Percentiles rank a stretch among this genome's conserved stretches.
Evolutionary conservation across 768 basidiomycete genomes (phyloP).

Genomic region (Amyloporia xantha): DNA sequence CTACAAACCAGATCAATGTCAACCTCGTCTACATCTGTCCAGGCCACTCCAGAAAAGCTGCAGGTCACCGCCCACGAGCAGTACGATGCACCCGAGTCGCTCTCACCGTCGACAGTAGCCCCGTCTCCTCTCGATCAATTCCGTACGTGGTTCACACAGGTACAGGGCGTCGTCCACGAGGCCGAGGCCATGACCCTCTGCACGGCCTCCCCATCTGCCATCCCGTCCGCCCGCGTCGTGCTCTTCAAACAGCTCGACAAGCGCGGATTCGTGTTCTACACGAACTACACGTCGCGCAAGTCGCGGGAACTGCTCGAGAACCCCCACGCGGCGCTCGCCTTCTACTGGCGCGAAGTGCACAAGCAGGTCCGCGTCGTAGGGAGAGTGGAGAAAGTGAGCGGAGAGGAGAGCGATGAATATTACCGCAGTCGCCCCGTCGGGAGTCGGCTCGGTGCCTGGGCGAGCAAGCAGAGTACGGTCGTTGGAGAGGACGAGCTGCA

Average conservation of each 20-base stretch:
- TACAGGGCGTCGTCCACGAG: conserved; percentile 60
- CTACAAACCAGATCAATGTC: background rate
- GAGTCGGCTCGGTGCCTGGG: conserved; percentile 88
- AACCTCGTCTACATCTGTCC: conserved; percentile 26
- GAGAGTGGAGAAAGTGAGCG: conserved; percentile 67
- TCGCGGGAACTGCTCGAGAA: conserved; percentile 73
- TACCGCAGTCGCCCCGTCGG: conserved; percentile 77
- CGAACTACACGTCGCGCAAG: conserved; percentile 94
- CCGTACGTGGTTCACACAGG: conserved; percentile 76
- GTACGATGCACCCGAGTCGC: conserved; percentile 60
- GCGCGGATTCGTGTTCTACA: conserved; percentile 92
- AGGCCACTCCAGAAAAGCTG: conserved; percentile 46
- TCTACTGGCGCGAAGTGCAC: conserved; percentile 88
- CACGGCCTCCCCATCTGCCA: conserved; percentile 60
- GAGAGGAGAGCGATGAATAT: conserved; percentile 75
- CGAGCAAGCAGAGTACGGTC: conserved; percentile 79
- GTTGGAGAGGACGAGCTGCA: conserved; percentile 70
- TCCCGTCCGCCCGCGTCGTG: conserved; percentile 86
- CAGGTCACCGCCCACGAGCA: conserved; percentile 70
- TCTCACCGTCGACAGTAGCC: conserved; percentile 55
- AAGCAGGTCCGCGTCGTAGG: conserved; percentile 82
- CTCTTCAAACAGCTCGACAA: conserved; percentile 87
- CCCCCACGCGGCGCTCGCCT: conserved; percentile 74
- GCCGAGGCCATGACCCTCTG: conserved; percentile 89
- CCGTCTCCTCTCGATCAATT: conserved; percentile 81